These are phyloP conservation scores for Spirogloea muscicola DNA, from an alignment of 139 green algal species.

Conservation along the genomic window DNA sequence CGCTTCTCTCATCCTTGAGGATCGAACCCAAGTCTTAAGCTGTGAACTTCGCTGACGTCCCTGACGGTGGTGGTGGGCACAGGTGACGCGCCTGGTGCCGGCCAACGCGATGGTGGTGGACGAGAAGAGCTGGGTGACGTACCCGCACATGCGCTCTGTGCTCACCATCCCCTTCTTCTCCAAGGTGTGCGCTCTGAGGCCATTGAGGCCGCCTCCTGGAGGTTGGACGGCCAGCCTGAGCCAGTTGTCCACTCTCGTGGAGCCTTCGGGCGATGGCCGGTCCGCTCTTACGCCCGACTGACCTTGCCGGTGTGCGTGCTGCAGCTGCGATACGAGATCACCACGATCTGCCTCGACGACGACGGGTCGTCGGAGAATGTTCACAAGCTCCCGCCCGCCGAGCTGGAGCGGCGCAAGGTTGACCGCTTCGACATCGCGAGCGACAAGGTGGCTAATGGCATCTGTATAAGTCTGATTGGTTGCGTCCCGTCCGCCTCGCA, in stretches of 20 bases:
- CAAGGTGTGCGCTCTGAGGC: conserved; percentile 3
- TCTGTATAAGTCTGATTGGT: no score
- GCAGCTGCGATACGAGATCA: conserved; percentile 1
- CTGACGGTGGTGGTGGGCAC: neutral
- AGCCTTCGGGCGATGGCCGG: neutral
- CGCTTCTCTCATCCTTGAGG: no score
- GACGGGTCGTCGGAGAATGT: neutral
- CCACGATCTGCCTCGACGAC: neutral
- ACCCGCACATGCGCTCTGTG: conserved; percentile 14
- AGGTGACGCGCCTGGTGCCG: conserved; percentile 22
- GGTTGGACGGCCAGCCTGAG: neutral
- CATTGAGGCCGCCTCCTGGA: neutral
- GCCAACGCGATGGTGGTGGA: conserved; percentile 16
- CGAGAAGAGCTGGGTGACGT: conserved; percentile 35
- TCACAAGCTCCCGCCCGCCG: neutral
- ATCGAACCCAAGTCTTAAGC: no score
- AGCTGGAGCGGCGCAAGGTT: neutral
- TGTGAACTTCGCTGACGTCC: neutral
- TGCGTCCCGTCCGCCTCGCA: no score
- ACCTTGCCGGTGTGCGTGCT: no score
- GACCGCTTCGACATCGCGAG: neutral
- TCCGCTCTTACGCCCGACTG: neutral
- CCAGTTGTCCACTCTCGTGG: neutral
- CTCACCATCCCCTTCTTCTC: conserved; percentile 34
- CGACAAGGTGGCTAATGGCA: no score